These are phyloP conservation scores for Pichia membranifaciens DNA, from an alignment of 805 yeast genomes.

Conservation along the genomic window DNA sequence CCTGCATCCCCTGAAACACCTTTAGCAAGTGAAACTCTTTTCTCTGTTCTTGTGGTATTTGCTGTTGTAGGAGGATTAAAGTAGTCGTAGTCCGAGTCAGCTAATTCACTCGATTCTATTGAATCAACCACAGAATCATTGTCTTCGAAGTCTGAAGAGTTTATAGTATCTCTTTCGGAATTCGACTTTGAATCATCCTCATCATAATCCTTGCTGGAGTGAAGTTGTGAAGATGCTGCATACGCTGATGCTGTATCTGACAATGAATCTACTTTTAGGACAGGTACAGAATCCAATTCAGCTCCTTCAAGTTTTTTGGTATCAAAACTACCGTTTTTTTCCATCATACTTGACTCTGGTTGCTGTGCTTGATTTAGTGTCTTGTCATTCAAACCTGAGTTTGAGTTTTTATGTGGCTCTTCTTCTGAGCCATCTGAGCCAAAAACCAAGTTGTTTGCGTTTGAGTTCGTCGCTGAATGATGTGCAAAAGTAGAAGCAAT, in stretches of 20 bases:
- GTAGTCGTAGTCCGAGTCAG: slow-evolving; percentile 24
- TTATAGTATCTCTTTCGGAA: slow-evolving; percentile 6
- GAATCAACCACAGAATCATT: slow-evolving; percentile 17
- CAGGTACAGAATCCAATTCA: too few relatives aligned
- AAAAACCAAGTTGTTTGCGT: neutral
- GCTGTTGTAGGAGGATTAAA: slow-evolving; percentile 9
- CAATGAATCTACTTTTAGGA: too few relatives aligned
- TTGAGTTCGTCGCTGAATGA: slow-evolving; percentile 1
- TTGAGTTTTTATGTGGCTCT: neutral
- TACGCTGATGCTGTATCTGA: neutral
- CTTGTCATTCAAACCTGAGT: neutral
- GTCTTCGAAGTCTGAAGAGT: slow-evolving; percentile 8
- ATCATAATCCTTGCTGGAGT: too few relatives aligned
- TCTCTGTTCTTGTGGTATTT: neutral
- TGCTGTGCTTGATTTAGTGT: too few relatives aligned
- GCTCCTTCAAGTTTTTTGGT: too few relatives aligned
- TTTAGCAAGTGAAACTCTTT: neutral
- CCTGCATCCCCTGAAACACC: neutral
- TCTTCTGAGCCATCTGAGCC: neutral
- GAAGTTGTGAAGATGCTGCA: neutral
- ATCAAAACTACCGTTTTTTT: too few relatives aligned
- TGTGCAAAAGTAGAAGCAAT: slow-evolving; percentile 8
- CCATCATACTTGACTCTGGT: too few relatives aligned
- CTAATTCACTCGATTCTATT: slow-evolving; percentile 21
- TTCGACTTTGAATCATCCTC: neutral